Conservation (phyloP, 2,329 filamentous ascomycete species). For the Diaporthe sp. region DNA sequence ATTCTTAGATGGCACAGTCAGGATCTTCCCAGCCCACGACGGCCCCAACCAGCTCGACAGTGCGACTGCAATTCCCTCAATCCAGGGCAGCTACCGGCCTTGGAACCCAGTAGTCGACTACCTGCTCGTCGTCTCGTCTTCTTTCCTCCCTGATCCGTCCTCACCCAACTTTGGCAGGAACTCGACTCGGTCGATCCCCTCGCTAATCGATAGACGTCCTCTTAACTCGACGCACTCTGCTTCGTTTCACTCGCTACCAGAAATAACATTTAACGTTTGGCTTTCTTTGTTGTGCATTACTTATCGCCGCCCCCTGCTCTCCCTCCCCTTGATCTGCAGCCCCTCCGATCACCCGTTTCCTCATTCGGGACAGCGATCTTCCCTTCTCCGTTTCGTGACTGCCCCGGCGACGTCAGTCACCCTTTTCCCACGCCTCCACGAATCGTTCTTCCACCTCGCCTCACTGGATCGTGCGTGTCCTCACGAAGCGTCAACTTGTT, state of each 20-base stretch:
- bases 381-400: slow-evolving; percentile 29
- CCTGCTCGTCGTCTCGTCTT: not conserved
- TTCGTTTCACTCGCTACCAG: slow-evolving; percentile 35
- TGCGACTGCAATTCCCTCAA: slow-evolving; percentile 1
- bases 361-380: slow-evolving; percentile 29
- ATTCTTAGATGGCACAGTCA: slow-evolving; percentile 33
- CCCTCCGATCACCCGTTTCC: slow-evolving; percentile 32
- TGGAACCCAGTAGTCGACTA: not conserved
- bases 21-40: not conserved
- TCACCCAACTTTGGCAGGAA: slow-evolving; percentile 9
- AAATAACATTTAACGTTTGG: not conserved
- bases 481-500: not conserved
- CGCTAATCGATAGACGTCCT: slow-evolving; percentile 8
- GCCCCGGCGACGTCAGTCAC: slow-evolving; percentile 36
- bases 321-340: slow-evolving; percentile 34
- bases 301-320: not conserved
- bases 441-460: not conserved
- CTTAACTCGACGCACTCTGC: not conserved
- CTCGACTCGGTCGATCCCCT: not conserved
- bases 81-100: not conserved
- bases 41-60: slow-evolving; percentile 14
- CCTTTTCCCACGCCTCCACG: not conserved
- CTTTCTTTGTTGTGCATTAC: not conserved
- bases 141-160: slow-evolving; percentile 1
- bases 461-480: not conserved